phyloP scores from a whole-genome alignment of 192 early-diverging fungal species.

The Umbelopsis vinacea region DNA sequence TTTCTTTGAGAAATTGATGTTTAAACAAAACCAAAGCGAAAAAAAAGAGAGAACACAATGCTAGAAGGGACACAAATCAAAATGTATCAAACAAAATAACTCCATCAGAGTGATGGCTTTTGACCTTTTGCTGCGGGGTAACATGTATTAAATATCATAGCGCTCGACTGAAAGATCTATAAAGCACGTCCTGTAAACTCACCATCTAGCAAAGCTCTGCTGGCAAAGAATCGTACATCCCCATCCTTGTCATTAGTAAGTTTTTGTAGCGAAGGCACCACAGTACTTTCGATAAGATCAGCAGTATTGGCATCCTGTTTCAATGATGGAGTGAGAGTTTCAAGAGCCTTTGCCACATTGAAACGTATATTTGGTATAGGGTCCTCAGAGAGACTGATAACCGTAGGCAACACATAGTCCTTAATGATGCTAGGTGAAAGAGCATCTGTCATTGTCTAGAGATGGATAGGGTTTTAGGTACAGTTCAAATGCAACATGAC shows the following conservation, averaged over 20 bases:
- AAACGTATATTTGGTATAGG: slow-evolving; percentile 99
- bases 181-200: background rate
- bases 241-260: slow-evolving; percentile 88
- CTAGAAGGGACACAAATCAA: slow-evolving; percentile 4
- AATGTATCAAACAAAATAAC: background rate
- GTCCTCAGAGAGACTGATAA: slow-evolving; percentile 83
- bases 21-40: slow-evolving; percentile 16
- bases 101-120: slow-evolving; percentile 8
- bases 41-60: slow-evolving; percentile 4
- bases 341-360: slow-evolving; percentile 96
- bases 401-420: slow-evolving; percentile 87
- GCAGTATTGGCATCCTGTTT: slow-evolving; percentile 66
- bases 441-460: slow-evolving; percentile 82
- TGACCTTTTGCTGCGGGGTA: slow-evolving; percentile 1
- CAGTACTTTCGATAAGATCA: slow-evolving; percentile 64
- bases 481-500: background rate
- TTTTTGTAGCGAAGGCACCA: slow-evolving; percentile 82
- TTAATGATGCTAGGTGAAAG: slow-evolving; percentile 89
- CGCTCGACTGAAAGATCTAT: background rate
- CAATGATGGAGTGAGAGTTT: slow-evolving; percentile 80
- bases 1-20: slow-evolving; percentile 14
- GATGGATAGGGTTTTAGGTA: background rate
- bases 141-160: background rate
- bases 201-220: slow-evolving; percentile 69
- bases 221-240: slow-evolving; percentile 94